Percentiles rank a stretch among this genome's conserved stretches.
Evolutionary conservation across 2,329 filamentous ascomycete species (phyloP).

Genomic region (Madurella fahalii): DNA sequence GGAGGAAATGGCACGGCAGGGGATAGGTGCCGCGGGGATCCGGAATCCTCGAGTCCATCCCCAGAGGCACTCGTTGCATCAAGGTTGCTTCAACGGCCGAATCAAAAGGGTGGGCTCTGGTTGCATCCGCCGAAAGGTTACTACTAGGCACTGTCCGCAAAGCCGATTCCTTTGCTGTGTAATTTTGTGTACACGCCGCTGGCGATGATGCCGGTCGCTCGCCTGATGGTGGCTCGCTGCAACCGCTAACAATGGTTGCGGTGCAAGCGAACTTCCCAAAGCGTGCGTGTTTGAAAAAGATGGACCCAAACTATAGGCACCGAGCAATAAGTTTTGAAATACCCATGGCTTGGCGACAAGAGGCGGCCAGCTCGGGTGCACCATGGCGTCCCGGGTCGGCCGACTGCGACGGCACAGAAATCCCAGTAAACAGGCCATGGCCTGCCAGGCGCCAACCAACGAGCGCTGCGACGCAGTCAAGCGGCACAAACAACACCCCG

Average conservation of each 20-base stretch:
- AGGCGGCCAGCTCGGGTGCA: not conserved
- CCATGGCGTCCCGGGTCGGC: not conserved
- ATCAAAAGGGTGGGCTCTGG: too few relatives aligned
- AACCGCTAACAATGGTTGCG: not conserved
- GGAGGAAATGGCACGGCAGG: too few relatives aligned
- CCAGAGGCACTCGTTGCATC: too few relatives aligned
- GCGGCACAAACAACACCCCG: slow-evolving; percentile 16
- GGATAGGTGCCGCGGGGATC: too few relatives aligned
- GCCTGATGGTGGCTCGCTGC: too few relatives aligned
- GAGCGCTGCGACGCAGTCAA: slow-evolving; percentile 11
- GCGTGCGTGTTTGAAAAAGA: not conserved
- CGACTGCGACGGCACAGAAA: slow-evolving; percentile 6
- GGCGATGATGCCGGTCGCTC: too few relatives aligned
- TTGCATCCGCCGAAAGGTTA: too few relatives aligned
- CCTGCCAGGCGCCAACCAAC: slow-evolving; percentile 12
- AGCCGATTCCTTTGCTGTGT: too few relatives aligned
- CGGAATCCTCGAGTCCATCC: too few relatives aligned
- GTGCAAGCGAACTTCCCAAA: not conserved
- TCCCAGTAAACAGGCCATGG: slow-evolving; percentile 1
- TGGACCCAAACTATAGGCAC: not conserved
- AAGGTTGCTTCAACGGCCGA: too few relatives aligned
- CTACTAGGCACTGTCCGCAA: too few relatives aligned
- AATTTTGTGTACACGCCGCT: too few relatives aligned
- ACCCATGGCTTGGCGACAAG: not conserved
- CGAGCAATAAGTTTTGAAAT: slow-evolving; percentile 6